Evolutionary conservation across 768 basidiomycete species (phyloP).

Genomic region (Omphalotus guepiniiformis): DNA sequence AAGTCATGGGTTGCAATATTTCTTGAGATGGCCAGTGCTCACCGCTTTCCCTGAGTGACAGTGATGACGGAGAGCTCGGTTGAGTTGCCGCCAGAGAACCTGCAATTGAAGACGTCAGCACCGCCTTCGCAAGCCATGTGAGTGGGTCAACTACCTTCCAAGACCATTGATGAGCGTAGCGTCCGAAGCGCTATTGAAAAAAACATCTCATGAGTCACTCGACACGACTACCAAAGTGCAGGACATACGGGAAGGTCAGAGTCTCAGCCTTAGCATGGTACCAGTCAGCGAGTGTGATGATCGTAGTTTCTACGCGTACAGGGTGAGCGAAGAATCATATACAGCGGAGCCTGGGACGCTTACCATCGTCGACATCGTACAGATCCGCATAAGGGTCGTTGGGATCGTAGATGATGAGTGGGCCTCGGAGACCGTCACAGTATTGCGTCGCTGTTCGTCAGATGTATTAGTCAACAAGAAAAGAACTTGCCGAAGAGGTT

Average conservation of each 20-base stretch:
- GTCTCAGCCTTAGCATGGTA: conserved; percentile 19
- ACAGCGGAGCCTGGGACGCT: conserved; percentile 6
- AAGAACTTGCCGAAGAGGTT: conserved; percentile 26
- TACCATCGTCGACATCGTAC: conserved; percentile 47
- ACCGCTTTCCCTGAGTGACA: conserved; percentile 11
- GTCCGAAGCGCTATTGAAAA: conserved; percentile 19
- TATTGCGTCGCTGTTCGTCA: conserved; percentile 20
- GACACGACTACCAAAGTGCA: too few relatives aligned
- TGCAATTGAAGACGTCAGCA: neutral
- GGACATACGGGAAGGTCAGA: conserved; percentile 3
- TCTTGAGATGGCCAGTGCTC: neutral
- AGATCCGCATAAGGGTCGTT: conserved; percentile 34
- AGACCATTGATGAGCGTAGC: conserved; percentile 24
- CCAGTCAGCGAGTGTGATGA: conserved; percentile 45
- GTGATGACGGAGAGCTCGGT: conserved; percentile 11
- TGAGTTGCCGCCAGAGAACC: conserved; percentile 7
- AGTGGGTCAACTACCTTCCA: conserved; percentile 7
- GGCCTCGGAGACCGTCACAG: conserved; percentile 38
- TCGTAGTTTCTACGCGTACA: conserved; percentile 30
- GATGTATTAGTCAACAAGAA: conserved; percentile 28
- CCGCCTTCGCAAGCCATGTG: too few relatives aligned
- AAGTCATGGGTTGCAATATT: neutral
- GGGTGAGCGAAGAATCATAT: neutral
- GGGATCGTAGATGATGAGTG: conserved; percentile 43
- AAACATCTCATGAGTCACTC: neutral